phyloP scores from a whole-genome alignment of 2,329 filamentous ascomycete genomes.

The Malbranchea zuffiana region DNA sequence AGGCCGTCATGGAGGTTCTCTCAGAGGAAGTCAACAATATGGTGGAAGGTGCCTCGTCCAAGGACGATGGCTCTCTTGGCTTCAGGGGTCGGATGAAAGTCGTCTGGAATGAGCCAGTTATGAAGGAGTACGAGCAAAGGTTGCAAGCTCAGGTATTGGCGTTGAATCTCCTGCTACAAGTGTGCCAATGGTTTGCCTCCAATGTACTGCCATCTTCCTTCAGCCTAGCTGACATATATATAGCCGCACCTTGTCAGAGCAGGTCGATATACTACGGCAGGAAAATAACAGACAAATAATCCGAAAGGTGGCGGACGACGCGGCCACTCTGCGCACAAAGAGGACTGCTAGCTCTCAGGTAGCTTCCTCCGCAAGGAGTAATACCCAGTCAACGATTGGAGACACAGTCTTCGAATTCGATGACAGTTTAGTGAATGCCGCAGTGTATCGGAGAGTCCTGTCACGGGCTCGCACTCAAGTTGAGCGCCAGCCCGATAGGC shows the following conservation, averaged over 20 bases:
- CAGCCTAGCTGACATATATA: not conserved
- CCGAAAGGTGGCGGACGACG: conserved; percentile 28
- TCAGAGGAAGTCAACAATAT: conserved; percentile 25
- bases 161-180: conserved; percentile 30
- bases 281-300: conserved; percentile 27
- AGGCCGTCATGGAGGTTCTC: conserved; percentile 28
- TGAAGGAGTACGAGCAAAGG: conserved; percentile 27
- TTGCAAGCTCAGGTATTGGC: conserved; percentile 29
- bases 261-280: conserved; percentile 25
- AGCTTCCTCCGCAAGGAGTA: conserved; percentile 21
- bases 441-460: conserved; percentile 19
- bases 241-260: conserved; percentile 27
- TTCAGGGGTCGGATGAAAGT: conserved; percentile 22
- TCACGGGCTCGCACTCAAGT: too few relatives aligned
- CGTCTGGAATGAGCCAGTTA: conserved; percentile 30
- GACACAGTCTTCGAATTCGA: conserved; percentile 28
- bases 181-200: conserved; percentile 28
- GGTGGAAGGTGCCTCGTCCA: conserved; percentile 16
- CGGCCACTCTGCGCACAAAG: conserved; percentile 25
- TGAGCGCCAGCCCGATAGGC: too few relatives aligned
- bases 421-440: conserved; percentile 19
- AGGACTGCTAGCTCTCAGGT: conserved; percentile 21
- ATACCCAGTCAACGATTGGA: conserved; percentile 21
- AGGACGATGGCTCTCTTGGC: conserved; percentile 17
- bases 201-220: not conserved